Conservation (phyloP, 1,139 yeast species). For the Blastobotrys petasosporus region DNA sequence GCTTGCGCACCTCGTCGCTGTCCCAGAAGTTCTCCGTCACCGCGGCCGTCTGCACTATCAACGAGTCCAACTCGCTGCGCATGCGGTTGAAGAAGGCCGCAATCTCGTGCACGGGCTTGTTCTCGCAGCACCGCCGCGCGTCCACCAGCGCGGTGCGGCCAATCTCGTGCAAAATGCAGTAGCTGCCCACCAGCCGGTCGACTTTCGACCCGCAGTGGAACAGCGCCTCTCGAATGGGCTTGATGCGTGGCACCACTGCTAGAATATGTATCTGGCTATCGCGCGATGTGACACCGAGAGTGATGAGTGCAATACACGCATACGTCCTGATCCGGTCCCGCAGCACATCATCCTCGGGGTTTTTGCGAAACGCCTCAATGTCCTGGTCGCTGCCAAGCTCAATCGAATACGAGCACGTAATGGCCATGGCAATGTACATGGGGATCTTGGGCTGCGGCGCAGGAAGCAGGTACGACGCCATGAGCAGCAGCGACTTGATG, state of each 20-base stretch:
- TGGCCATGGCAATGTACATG: slow-evolving; percentile 4
- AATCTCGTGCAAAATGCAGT: neutral
- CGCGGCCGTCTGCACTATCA: neutral
- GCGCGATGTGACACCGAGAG: neutral
- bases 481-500: slow-evolving; percentile 4
- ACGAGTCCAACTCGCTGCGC: neutral
- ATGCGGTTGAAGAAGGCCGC: neutral
- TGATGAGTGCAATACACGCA: neutral
- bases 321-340: neutral
- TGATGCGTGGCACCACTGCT: slow-evolving; percentile 1
- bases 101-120: slow-evolving; percentile 3
- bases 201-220: neutral
- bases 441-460: neutral
- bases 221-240: neutral
- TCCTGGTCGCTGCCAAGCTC: slow-evolving; percentile 5
- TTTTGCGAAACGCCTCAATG: neutral
- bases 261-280: neutral
- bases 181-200: slow-evolving; percentile 1
- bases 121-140: neutral
- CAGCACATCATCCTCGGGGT: neutral
- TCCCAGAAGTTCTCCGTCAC: neutral
- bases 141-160: neutral
- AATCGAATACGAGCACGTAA: neutral
- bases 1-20: slow-evolving; percentile 1
- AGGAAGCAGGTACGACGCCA: slow-evolving; percentile 1